Evolutionary conservation across 768 basidiomycete species (phyloP).

Genomic region (Mycena kentingensis): DNA sequence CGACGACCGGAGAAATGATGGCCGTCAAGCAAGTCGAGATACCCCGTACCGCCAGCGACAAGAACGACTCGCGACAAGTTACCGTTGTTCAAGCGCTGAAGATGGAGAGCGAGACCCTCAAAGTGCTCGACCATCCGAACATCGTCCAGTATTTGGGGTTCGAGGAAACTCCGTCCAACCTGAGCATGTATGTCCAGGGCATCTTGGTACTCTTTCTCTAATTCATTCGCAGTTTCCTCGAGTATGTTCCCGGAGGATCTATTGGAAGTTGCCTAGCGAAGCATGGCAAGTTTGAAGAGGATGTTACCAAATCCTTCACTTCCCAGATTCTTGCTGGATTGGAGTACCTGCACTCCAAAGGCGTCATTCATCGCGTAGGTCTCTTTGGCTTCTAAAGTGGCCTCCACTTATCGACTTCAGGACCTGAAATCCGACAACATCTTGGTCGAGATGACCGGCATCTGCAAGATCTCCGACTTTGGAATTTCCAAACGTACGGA

Average conservation of each 20-base stretch:
- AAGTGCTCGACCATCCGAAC: conserved; percentile 94
- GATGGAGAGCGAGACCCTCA: conserved; percentile 93
- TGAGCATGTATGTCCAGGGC: conserved; percentile 79
- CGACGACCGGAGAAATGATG: conserved; percentile 97
- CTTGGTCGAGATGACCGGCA: conserved; percentile 86
- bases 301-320: conserved; percentile 91
- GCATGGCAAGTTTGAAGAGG: conserved; percentile 90
- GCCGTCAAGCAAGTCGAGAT: conserved; percentile 99
- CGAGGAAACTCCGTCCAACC: conserved; percentile 82
- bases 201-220: conserved; percentile 3
- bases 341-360: conserved; percentile 88
- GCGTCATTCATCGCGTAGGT: conserved; percentile 88
- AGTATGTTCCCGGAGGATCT: conserved; percentile 98
- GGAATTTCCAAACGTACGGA: conserved; percentile 97
- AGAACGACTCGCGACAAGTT: conserved; percentile 81
- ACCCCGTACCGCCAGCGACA: conserved; percentile 88
- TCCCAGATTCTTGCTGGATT: conserved; percentile 88
- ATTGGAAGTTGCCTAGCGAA: conserved; percentile 88
- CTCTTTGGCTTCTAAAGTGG: not conserved
- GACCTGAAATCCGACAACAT: conserved; percentile 99
- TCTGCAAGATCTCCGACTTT: conserved; percentile 98
- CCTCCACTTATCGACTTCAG: conserved; percentile 39
- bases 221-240: conserved; percentile 73
- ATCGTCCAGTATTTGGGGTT: conserved; percentile 98
- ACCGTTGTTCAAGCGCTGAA: conserved; percentile 90